Conservation (phyloP, 2,329 filamentous ascomycete genomes). For the Metarhizium humberi region DNA sequence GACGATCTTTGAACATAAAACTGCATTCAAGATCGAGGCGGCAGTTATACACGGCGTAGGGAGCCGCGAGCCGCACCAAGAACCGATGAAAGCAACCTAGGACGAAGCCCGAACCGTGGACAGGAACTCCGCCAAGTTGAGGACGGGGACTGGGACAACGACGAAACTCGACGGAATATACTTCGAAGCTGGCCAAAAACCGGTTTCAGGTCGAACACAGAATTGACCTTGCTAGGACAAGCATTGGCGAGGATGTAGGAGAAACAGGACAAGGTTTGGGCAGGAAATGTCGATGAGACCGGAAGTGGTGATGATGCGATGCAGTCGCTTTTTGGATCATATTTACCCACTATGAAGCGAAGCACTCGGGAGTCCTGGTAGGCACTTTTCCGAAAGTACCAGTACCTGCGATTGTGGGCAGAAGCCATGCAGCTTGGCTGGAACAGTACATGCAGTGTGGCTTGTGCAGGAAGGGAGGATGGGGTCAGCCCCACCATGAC, state of each 20-base stretch:
- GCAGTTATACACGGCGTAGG: not conserved
- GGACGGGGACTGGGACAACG: not conserved
- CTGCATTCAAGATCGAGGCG: not conserved
- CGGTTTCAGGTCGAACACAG: not conserved
- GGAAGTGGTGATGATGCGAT: constrained; percentile 1
- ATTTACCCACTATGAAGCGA: not conserved
- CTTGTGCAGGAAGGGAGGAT: not conserved
- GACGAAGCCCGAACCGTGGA: not conserved
- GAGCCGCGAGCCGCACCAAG: constrained; percentile 3
- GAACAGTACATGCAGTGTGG: not conserved
- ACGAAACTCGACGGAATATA: not conserved
- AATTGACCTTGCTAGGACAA: not conserved
- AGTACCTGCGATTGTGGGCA: not conserved
- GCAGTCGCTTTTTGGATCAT: not conserved
- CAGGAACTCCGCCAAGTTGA: not conserved
- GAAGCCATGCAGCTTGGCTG: not conserved
- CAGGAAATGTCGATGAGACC: not conserved
- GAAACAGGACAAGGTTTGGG: not conserved
- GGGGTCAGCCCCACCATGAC: too few species aligned
- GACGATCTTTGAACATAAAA: not conserved
- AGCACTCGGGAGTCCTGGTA: not conserved
- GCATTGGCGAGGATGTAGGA: not conserved
- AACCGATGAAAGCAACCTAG: not conserved
- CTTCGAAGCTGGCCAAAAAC: not conserved
- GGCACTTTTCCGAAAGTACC: not conserved